Conservation (phyloP, 192 early-diverging fungal genomes). For the Entophlyctis luteolus region DNA sequence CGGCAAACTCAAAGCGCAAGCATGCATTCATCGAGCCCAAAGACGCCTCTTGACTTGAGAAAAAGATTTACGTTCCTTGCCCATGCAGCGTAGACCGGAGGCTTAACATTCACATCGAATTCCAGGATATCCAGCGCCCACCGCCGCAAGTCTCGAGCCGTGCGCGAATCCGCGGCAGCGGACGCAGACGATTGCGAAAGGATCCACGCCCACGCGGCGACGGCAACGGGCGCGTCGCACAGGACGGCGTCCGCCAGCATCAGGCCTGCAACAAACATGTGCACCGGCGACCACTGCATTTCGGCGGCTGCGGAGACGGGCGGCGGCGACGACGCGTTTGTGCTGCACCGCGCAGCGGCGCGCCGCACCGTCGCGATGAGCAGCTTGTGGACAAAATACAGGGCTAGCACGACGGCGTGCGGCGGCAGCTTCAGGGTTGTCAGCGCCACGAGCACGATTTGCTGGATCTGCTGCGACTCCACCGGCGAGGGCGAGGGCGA, state of each 20-base stretch:
- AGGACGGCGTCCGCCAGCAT: conserved; percentile 6
- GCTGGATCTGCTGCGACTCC: conserved; percentile 7
- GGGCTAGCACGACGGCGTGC: not conserved
- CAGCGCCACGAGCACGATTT: conserved; percentile 1
- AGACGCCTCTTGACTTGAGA: not conserved
- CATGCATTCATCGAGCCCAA: too few species aligned
- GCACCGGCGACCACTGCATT: not conserved
- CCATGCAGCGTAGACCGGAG: not conserved
- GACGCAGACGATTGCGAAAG: not conserved
- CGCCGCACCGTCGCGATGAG: not conserved
- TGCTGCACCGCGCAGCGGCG: not conserved
- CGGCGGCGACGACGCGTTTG: not conserved
- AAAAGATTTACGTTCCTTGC: not conserved
- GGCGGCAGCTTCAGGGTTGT: conserved; percentile 6
- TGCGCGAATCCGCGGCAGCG: not conserved
- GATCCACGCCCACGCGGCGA: conserved; percentile 1
- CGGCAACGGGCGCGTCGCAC: not conserved
- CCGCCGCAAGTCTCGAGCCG: not conserved
- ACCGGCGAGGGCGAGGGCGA: too few species aligned
- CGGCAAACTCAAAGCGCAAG: too few species aligned
- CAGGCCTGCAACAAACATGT: not conserved
- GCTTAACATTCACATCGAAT: not conserved
- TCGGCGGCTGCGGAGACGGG: not conserved
- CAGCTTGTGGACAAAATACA: conserved; percentile 12
- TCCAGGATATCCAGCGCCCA: not conserved